Evolutionary conservation across 2,329 filamentous ascomycete genomes (phyloP).

Genomic region (Neopestalotiopsis sp.): DNA sequence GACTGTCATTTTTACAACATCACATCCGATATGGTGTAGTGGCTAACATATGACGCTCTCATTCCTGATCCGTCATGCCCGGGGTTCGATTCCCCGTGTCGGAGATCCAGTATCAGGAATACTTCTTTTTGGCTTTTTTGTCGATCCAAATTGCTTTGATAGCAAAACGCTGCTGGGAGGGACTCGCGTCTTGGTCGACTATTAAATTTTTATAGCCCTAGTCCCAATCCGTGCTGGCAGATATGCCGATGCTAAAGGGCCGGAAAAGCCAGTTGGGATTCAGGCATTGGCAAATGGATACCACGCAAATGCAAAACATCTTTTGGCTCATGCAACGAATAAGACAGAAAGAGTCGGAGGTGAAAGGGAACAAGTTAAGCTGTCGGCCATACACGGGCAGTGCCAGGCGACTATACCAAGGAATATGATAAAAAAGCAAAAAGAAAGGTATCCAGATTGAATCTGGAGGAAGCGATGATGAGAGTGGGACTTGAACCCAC

Average conservation of each 20-base stretch:
- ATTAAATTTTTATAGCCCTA: neutral
- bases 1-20: neutral
- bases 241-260: neutral
- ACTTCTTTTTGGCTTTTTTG: neutral
- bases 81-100: constrained; percentile 37
- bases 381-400: neutral
- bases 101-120: constrained; percentile 20
- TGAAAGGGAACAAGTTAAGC: fast-evolving
- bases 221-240: neutral
- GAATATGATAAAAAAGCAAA: neutral
- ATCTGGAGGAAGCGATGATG: constrained; percentile 10
- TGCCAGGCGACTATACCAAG: too few relatives aligned
- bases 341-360: neutral
- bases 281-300: neutral
- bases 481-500: constrained; percentile 13
- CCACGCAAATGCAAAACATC: neutral
- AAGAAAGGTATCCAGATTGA: neutral
- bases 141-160: too few relatives aligned
- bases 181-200: neutral
- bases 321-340: neutral
- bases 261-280: neutral
- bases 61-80: constrained; percentile 29
- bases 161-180: neutral
- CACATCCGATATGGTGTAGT: constrained; percentile 8
- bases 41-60: constrained; percentile 11